phyloP scores from a whole-genome alignment of 148 eudicot species.

The Tetragonia tetragonoides region DNA sequence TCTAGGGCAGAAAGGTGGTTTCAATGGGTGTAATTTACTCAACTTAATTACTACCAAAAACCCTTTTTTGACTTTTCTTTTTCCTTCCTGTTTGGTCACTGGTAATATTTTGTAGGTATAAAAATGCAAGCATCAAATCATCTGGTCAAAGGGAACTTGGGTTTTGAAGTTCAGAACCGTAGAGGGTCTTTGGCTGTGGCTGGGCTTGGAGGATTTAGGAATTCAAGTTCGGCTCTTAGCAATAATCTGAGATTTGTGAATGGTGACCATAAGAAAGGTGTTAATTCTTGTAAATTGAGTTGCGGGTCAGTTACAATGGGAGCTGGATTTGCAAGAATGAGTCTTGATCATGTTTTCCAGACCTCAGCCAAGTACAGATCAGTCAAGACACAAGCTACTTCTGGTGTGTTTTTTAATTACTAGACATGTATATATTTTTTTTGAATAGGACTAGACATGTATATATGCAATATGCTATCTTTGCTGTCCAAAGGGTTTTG shows the following conservation, averaged over 20 bases:
- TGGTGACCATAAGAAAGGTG: conserved; percentile 17
- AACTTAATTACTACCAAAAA: conserved; percentile 1
- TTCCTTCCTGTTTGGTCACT: conserved; percentile 3
- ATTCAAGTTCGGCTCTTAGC: conserved; percentile 16
- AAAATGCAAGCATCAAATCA: conserved; percentile 51
- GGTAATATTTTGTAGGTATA: conserved; percentile 5
- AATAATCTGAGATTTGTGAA: conserved; percentile 31
- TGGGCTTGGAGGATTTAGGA: conserved; percentile 31
- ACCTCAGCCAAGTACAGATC: conserved; percentile 62
- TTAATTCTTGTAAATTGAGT: conserved; percentile 32
- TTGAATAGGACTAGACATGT: background rate
- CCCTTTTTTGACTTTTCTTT: conserved; percentile 25
- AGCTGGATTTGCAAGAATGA: conserved; percentile 41
- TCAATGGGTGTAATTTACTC: conserved; percentile 5
- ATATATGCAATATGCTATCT: background rate
- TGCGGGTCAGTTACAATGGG: conserved; percentile 47
- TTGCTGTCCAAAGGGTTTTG: conserved; percentile 1
- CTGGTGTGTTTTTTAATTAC: conserved; percentile 37
- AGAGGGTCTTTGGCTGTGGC: conserved; percentile 31
- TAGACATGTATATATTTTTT: background rate
- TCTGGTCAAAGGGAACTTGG: conserved; percentile 38
- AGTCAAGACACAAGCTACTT: conserved; percentile 58
- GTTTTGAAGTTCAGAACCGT: conserved; percentile 35
- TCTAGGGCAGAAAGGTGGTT: background rate
- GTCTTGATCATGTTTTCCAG: conserved; percentile 39